Evolutionary conservation across 2,329 filamentous ascomycete genomes (phyloP), one percentile per base, ranked within the genome.

Genomic region (Aspergillus ochraceoroseus): DNA sequence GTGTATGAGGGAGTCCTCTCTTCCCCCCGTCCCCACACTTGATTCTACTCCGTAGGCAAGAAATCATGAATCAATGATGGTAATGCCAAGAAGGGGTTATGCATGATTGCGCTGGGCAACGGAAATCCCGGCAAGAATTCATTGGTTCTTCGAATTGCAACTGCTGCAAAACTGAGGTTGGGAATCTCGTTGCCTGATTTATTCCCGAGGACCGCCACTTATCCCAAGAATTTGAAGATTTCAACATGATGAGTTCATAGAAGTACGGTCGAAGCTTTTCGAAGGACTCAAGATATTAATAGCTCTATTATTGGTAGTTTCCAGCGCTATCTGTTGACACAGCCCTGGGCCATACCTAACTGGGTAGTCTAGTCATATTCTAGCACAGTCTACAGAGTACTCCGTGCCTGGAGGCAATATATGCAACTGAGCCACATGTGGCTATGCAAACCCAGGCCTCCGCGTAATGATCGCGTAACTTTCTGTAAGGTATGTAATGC

Each of bases 131-230:
- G 38, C 38, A 40, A 23, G 13, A 17, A 19, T 8, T 20, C 34
- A n/a, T n/a, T n/a, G 14, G 13, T 18, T 7, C n/a, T 13, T 22
- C 15, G 5, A 37, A n/a, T 27, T 8, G n/a, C n/a, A n/a, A n/a
- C n/a, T 22, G 11, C 30, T 11, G 30, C 7, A 19, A 11, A 8
- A n/a, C n/a, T n/a, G n/a, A n/a, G n/a, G n/a, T n/a, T n/a, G n/a
- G 17, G 9, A 40, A 40, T 34, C 9, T 40, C 17, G 38, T 27
- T 40, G 38, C 38, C 38, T 40, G 38, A 8, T 34, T 23, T 13
- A 15, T 32, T 20, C 15, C 15, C 29, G 7, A 18, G 18, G 13
- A 30, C 35, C 25, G 11, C 11, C 9, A 14, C 34, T 18, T 23
- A 23, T 33, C 30, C 38, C 38, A 40, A 30, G 13, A 15, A n/a